Base-by-base conservation (phyloP, 2,329 filamentous ascomycete species). In the Fusarium udum region DNA sequence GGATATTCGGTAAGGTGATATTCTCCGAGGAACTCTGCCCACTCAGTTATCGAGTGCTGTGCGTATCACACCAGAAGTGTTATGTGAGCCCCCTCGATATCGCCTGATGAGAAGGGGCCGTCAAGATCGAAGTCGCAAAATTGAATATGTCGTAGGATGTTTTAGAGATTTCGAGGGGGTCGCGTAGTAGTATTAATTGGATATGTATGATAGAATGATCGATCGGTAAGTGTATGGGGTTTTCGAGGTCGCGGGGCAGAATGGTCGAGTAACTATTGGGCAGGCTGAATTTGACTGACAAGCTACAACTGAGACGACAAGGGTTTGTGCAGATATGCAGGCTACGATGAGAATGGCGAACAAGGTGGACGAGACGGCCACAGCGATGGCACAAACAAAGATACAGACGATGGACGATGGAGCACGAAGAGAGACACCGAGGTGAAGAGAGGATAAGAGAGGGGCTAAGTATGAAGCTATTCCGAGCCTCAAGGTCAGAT, bases 401-500 rank as follows among this genome's bases (percentile, higher is more conserved):
- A 43, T 60, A 48, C 55, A 37, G 66, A 70, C n/a, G 59, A 69
- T n/a, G 39, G 39, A 40, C 39, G 56, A 71, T 42, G 62, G 49
- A 67, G 59, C 52, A 66, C 62, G 59, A 45, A 69, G 58, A 70
- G 53, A 52, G 48, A 68, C 69, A 58, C 60, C 61, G 56, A 65
- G 61, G 67, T 63, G 53, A 67, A 72, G 67, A 70, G 62, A 53
- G 58, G 37, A 42, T 61, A 64, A 62, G 58, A 45, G 65, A 70
- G 64, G 55, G 63, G 71, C 64, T 59, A 65, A 65, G 69, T 60
- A 60, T 77, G 77, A 78, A 76, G 77, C 77, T 78, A 78, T 78
- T 78, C 77, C 74, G 72, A 78, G 66, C 67, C 73, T 71, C 52
- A 56, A 71, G 58, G 70, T 61, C 71, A 76, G 69, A 76, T 74